These are phyloP conservation scores for Aspergillus sp. DNA, from an alignment of 2,329 filamentous ascomycete species.

Conservation along the genomic window DNA sequence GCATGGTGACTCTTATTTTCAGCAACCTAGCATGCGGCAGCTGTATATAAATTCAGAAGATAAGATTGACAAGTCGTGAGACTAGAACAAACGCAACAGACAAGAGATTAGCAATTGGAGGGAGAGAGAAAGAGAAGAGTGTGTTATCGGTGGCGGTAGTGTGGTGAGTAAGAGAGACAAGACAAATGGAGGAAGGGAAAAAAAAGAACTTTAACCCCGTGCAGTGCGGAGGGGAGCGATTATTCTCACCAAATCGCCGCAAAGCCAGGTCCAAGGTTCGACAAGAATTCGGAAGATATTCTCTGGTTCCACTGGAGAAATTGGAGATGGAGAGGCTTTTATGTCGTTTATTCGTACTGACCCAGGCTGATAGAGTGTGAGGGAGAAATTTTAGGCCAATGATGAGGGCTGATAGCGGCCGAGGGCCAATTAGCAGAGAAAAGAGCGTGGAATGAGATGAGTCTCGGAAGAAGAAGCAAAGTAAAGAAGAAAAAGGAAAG, in stretches of 20 bases:
- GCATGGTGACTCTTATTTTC: constrained; percentile 22
- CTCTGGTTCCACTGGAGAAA: no score
- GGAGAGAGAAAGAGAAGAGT: background rate
- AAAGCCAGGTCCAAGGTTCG: no score
- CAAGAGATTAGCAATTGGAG: no score
- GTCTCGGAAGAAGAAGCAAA: background rate
- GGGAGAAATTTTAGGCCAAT: background rate
- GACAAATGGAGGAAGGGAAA: background rate
- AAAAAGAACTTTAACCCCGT: constrained; percentile 3
- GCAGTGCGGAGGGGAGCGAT: constrained; percentile 1
- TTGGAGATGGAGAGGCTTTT: no score
- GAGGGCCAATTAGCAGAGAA: background rate
- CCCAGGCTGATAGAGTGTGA: no score
- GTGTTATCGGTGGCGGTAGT: background rate
- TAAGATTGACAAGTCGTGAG: background rate
- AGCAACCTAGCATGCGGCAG: constrained; percentile 34
- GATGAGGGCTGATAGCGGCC: constrained; percentile 1
- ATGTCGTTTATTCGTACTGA: no score
- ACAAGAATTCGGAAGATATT: no score
- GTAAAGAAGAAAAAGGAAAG: constrained; percentile 3
- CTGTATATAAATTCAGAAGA: constrained; percentile 12
- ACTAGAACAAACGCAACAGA: no score
- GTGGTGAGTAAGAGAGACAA: background rate
- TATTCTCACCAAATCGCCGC: background rate
- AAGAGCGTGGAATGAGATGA: background rate